phyloP scores from a whole-genome alignment of 73 alveolate species.

The Uronychia binucleata region DNA sequence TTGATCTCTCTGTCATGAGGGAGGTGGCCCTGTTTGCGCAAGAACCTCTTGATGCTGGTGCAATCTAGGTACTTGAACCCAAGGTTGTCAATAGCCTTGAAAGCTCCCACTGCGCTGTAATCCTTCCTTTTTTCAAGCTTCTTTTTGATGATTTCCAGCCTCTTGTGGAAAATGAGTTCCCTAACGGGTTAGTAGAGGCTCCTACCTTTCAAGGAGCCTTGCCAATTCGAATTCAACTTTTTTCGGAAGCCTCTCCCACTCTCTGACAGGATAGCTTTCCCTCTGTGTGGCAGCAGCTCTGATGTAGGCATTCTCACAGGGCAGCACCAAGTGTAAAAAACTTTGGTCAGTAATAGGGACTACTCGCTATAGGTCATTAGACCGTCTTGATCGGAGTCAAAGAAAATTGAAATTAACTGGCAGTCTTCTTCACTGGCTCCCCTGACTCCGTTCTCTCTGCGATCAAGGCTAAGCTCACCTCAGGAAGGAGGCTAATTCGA shows the following conservation, averaged over 20 bases:
- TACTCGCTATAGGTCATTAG: constrained; percentile 51
- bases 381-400: constrained; percentile 65
- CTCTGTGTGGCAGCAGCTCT: constrained; percentile 62
- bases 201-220: neutral
- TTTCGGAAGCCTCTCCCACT: constrained; percentile 31
- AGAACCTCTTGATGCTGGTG: constrained; percentile 28
- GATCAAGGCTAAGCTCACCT: neutral
- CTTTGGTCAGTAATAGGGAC: constrained; percentile 12
- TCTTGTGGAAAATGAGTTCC: constrained; percentile 43
- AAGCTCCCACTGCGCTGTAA: constrained; percentile 10
- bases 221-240: constrained; percentile 8
- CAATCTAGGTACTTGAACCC: constrained; percentile 29
- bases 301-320: constrained; percentile 55
- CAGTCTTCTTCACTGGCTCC: constrained; percentile 23
- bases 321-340: constrained; percentile 47
- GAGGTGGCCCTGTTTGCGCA: constrained; percentile 34
- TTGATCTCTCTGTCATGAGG: constrained; percentile 53
- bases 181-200: too few relatives aligned
- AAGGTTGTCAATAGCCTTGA: constrained; percentile 47
- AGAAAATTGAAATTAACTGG: constrained; percentile 24
- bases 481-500: neutral
- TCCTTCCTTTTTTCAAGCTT: constrained; percentile 15
- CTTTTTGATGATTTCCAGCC: constrained; percentile 32
- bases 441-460: constrained; percentile 22
- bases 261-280: constrained; percentile 43